Evolutionary conservation across 768 basidiomycete species (phyloP), one percentile per base, ranked within the genome.

Genomic region (Pisolithus tinctorius): DNA sequence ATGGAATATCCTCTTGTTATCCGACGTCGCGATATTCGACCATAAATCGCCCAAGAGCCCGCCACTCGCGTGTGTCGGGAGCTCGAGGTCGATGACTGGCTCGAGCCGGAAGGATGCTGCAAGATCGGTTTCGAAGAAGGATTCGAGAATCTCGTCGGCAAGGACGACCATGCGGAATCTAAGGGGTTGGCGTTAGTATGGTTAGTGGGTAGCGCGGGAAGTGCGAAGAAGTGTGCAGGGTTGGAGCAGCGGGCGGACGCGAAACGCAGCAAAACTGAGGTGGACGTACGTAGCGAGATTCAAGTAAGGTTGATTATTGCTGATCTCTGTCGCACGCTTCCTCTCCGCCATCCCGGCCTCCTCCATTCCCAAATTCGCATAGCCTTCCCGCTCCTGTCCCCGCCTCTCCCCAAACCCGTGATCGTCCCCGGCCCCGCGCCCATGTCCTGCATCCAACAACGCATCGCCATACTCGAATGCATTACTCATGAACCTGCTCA

Each of bases 81-180:
- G 69, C 56, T 86, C 90, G 61, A 81, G 73, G 50, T 88, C 84
- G 0, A 82, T 78, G 5, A 87, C 73, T 14, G 78, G 73, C 50
- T 88, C 84, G 31, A 96, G 74, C 55, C 82, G 78, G 80, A 96
- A 98, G 2, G 93, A 93, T 1, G 79, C 81, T 0, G 90, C 83
- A 55, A 99, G 74, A 66, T 98, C 96, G 0, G 86, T 81, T 61
- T 93, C 93, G 60, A 97, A 99, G 77, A 99, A 99, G 1, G 88
- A 86, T 65, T 99, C 96, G 25, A 99, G 79, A 26, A 98, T 77
- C 65, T 97, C 94, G 58, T 98, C 96, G 1, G 95, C 94, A 8
- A 99, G 77, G 4, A 99, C 88, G 38, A 98, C 95, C 96, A 98
- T 99, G 6, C 96, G 84, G 82, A 99, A 99, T 7, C 91, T 91